These are phyloP conservation scores for Albifimbria verrucaria DNA, from an alignment of 2,329 filamentous ascomycete species.

Conservation along the genomic window DNA sequence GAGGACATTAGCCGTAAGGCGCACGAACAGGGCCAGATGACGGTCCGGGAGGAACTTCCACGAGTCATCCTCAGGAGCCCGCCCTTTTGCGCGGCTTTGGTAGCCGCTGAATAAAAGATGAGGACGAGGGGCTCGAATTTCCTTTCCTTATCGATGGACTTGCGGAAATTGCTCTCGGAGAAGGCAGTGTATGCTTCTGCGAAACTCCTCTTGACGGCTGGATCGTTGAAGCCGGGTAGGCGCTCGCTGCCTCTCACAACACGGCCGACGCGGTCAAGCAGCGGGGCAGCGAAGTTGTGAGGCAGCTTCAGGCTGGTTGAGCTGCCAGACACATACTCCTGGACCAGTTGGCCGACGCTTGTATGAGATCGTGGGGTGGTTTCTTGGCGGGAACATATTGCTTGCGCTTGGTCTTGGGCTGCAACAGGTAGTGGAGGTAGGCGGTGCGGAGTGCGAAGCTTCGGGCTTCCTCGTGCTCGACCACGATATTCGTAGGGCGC, in stretches of 20 bases:
- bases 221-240: conserved; percentile 84
- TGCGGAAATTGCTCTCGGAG: conserved; percentile 83
- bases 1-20: conserved; percentile 75
- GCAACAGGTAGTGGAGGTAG: conserved; percentile 88
- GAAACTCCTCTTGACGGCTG: conserved; percentile 89
- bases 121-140: conserved; percentile 89
- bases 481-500: conserved; percentile 31
- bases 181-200: conserved; percentile 92
- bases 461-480: conserved; percentile 78
- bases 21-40: conserved; percentile 91
- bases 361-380: conserved; percentile 62
- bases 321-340: conserved; percentile 67
- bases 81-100: conserved; percentile 74
- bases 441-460: conserved; percentile 86
- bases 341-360: conserved; percentile 80
- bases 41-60: conserved; percentile 93
- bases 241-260: conserved; percentile 79
- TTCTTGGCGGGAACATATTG: conserved; percentile 74
- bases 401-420: conserved; percentile 84
- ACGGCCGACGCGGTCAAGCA: conserved; percentile 72
- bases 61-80: conserved; percentile 73
- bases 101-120: conserved; percentile 94
- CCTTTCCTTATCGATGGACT: conserved; percentile 89
- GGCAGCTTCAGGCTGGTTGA: conserved; percentile 54
- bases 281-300: conserved; percentile 47